Evolutionary conservation across 1,284 basidiomycete species (phyloP), one percentile per base, ranked within the genome.

Genomic region (Ceratobasidium sp.): DNA sequence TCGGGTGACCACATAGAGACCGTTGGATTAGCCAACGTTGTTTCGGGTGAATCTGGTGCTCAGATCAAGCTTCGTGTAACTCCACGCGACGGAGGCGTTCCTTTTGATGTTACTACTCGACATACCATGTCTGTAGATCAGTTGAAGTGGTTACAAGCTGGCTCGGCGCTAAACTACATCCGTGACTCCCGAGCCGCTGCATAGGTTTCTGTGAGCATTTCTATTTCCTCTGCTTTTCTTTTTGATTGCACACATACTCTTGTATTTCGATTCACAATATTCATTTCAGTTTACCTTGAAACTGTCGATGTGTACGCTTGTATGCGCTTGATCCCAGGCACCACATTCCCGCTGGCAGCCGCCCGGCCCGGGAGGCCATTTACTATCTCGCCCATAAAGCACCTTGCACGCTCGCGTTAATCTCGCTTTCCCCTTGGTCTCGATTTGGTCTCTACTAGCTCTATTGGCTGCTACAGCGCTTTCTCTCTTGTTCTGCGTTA

Each of bases 71-170:
- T 98, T 72, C 86, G 85, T 75, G 90, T 98, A 48, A 92, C 87
- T 48, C 91, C 87, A 79, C 81, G 84, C 43, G 82, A 82, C 75
- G 72, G 59, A 30, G 93, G 93, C 18, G 84, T 87, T 60, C 79
- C 82, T 12, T 88, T 92, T 74, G 85, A 89, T 76, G 86, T 98
- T 73, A 81, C 83, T 41, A 92, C 92, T 18, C 89, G 84, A 77
- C 96, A 98, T 80, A 96, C 96, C 3, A 90, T 98, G 89, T 93
- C 92, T 46, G 81, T 80, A 30, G 96, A 97, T 80, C 96, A 97
- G 81, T 81, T 96, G 67, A 90, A 91, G 75, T 97, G 94, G 94
- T 82, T 97, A 67, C 84, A 85, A 72, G 89, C 90, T 43, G 96
- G 96, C 16, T 94, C 92, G 52, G 96, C 96, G 0, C 80, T 98